A percentile compares a stretch with the other conserved stretches of the same genome.
Evolutionary conservation across 2,329 filamentous ascomycete species (phyloP).

Genomic region (Whalleya microplaca): DNA sequence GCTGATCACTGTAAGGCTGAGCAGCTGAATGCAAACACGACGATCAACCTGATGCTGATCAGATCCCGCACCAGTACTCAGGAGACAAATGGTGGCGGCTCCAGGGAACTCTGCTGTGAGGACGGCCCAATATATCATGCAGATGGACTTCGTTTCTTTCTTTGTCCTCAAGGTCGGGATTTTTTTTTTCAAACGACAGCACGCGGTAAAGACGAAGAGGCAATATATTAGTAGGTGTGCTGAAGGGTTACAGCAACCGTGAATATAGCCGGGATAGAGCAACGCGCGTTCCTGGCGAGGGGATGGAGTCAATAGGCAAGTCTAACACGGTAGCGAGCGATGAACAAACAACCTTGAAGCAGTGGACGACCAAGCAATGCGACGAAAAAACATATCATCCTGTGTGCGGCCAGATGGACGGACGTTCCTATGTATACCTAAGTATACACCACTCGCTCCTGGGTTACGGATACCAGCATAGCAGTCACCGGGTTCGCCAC

Average conservation of each 20-base stretch:
- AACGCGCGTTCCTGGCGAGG: constrained; percentile 31
- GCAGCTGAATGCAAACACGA: constrained; percentile 29
- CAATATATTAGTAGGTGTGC: constrained; percentile 35
- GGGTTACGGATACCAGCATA: constrained; percentile 26
- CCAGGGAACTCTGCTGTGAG: constrained; percentile 27
- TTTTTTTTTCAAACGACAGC: constrained; percentile 28
- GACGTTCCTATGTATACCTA: constrained; percentile 14
- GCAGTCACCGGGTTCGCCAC: neutral
- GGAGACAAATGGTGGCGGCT: constrained; percentile 12
- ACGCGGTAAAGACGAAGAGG: constrained; percentile 29
- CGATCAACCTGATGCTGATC: constrained; percentile 31
- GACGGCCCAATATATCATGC: constrained; percentile 31
- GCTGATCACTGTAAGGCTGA: constrained; percentile 26
- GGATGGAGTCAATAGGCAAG: constrained; percentile 22
- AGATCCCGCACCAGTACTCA: constrained; percentile 1
- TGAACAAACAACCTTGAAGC: constrained; percentile 9
- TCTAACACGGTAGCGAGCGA: constrained; percentile 19
- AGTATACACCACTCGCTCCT: constrained; percentile 11
- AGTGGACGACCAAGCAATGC: too few relatives aligned
- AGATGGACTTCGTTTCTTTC: constrained; percentile 12
- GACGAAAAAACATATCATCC: constrained; percentile 15
- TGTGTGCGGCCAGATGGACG: constrained; percentile 14
- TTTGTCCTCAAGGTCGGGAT: constrained; percentile 27
- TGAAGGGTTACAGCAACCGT: constrained; percentile 18
- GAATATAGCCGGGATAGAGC: constrained; percentile 35